A percentile compares a stretch with the other conserved stretches of the same genome.
Conservation (phyloP, 805 yeast species). For the Candida endomychidarum region DNA sequence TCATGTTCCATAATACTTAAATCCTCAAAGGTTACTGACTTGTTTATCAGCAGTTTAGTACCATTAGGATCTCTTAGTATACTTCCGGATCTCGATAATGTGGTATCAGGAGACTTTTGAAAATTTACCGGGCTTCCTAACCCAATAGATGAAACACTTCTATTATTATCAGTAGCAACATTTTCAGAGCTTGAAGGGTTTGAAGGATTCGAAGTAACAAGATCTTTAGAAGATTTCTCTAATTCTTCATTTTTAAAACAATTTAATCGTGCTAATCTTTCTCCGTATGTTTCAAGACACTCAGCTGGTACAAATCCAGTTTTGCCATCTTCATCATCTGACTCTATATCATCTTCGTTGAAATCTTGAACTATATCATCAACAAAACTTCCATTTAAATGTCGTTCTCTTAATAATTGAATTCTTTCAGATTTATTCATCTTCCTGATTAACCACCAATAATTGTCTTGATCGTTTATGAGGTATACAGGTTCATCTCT, state of each 20-base stretch:
- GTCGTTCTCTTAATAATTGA: slow-evolving; percentile 14
- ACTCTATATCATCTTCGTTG: slow-evolving; percentile 17
- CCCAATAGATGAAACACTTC: slow-evolving; percentile 8
- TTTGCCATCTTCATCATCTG: slow-evolving; percentile 54
- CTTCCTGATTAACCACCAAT: slow-evolving; percentile 90
- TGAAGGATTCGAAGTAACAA: slow-evolving; percentile 11
- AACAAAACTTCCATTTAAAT: slow-evolving; percentile 11
- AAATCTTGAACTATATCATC: slow-evolving; percentile 11
- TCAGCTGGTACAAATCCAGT: slow-evolving; percentile 98
- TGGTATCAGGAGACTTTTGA: slow-evolving; percentile 17
- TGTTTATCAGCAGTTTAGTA: slow-evolving; percentile 20
- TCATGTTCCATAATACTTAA: slow-evolving; percentile 20
- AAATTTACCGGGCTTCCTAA: slow-evolving; percentile 17
- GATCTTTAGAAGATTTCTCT: slow-evolving; percentile 33
- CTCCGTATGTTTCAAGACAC: slow-evolving; percentile 85
- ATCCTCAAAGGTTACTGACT: slow-evolving; percentile 42
- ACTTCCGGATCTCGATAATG: slow-evolving; percentile 17
- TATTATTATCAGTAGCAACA: slow-evolving; percentile 4
- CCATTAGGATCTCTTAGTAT: slow-evolving; percentile 15
- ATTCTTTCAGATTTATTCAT: slow-evolving; percentile 36
- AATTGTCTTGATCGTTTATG: slow-evolving; percentile 84
- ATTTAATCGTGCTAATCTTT: slow-evolving; percentile 85
- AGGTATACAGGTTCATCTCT: slow-evolving; percentile 82
- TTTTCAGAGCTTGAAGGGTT: slow-evolving; percentile 14
- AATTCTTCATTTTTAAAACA: slow-evolving; percentile 87